phyloP scores from a whole-genome alignment of 768 basidiomycete species.

The Suillus paluster region DNA sequence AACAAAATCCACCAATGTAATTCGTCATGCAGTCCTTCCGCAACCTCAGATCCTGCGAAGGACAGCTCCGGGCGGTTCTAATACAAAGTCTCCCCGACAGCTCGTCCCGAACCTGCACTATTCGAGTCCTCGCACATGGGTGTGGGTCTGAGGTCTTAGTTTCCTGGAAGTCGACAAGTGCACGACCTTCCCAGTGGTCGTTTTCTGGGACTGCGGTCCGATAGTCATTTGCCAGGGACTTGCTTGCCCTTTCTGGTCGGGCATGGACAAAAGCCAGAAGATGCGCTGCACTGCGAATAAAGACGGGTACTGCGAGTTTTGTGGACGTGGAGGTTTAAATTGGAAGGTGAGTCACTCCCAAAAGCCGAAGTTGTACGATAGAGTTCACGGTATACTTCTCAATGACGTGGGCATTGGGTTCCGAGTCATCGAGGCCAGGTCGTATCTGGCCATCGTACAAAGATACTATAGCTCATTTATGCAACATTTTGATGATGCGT shows the following conservation, averaged over 20 bases:
- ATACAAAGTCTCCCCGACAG: slow-evolving; percentile 32
- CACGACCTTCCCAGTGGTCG: slow-evolving; percentile 23
- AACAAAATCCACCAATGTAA: slow-evolving; percentile 19
- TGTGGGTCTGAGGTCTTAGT: neutral
- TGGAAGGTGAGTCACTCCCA: slow-evolving; percentile 8
- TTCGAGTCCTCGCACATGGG: slow-evolving; percentile 1
- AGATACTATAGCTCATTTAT: slow-evolving; percentile 29
- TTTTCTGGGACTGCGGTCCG: neutral
- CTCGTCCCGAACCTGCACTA: slow-evolving; percentile 37
- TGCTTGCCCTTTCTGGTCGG: slow-evolving; percentile 5
- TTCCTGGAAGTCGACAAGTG: slow-evolving; percentile 29
- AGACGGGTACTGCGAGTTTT: slow-evolving; percentile 22
- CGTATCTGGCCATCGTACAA: slow-evolving; percentile 30
- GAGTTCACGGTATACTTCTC: slow-evolving; percentile 25
- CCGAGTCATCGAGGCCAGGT: slow-evolving; percentile 26
- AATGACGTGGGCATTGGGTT: slow-evolving; percentile 18
- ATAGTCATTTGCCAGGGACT: neutral
- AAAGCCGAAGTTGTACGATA: neutral
- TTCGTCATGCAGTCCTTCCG: slow-evolving; percentile 23
- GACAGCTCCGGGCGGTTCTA: slow-evolving; percentile 24
- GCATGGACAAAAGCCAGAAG: slow-evolving; percentile 30
- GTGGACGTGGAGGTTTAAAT: slow-evolving; percentile 22
- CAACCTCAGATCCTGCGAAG: slow-evolving; percentile 28
- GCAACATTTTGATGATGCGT: slow-evolving; percentile 31
- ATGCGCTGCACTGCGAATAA: slow-evolving; percentile 33